Evolutionary conservation across 495 filamentous ascomycete species (phyloP).

Genomic region (Oidiodendron maius): DNA sequence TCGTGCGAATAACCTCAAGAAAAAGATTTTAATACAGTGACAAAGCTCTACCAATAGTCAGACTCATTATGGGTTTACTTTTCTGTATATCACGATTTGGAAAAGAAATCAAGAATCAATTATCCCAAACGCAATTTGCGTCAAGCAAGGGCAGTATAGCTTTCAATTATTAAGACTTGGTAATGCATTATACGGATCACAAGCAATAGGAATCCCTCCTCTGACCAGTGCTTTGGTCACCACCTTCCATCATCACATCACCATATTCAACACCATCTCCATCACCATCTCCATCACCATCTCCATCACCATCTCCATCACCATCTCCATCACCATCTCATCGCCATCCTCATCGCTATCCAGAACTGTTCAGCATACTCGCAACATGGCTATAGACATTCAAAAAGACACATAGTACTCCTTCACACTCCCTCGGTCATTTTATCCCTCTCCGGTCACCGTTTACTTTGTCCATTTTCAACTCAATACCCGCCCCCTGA

Average conservation of each 20-base stretch:
- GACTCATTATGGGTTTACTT: neutral
- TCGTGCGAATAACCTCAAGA: neutral
- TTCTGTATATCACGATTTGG: neutral
- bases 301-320: too few species aligned
- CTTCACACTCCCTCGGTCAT: neutral
- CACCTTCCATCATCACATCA: neutral
- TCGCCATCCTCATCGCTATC: neutral
- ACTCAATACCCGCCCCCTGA: neutral
- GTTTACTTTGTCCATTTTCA: neutral
- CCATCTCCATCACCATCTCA: too few species aligned
- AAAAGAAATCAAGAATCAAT: neutral
- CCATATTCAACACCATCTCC: too few species aligned
- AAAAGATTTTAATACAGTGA: neutral
- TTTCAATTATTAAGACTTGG: neutral
- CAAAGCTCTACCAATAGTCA: neutral
- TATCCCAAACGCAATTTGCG: neutral
- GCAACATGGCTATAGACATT: neutral
- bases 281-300: too few species aligned
- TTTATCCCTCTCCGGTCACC: neutral
- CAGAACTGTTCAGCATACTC: neutral
- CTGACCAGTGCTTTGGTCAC: neutral
- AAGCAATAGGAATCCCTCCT: neutral
- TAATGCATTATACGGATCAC: neutral
- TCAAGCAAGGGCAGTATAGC: neutral
- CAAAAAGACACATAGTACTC: neutral